Percentiles rank a stretch among this genome's conserved stretches.
phyloP scores from a whole-genome alignment of 2,329 filamentous ascomycete species.

The Mollisiaceae sp. region DNA sequence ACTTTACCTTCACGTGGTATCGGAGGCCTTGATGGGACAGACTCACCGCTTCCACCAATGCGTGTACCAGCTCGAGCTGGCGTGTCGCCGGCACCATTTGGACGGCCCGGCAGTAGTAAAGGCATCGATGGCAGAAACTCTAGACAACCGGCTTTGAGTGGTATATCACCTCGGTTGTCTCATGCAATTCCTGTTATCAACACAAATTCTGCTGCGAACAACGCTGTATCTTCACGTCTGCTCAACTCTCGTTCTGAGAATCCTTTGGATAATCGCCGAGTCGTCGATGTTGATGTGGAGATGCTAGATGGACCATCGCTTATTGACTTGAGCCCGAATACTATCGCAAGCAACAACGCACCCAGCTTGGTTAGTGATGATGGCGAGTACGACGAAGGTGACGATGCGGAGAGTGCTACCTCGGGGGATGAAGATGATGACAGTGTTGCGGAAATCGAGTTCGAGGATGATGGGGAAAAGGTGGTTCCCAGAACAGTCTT shows the following conservation, averaged over 20 bases:
- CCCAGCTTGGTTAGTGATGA: conserved; percentile 82
- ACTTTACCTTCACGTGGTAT: conserved; percentile 48
- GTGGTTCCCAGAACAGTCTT: conserved; percentile 37
- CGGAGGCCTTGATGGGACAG: conserved; percentile 44
- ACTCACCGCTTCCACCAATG: conserved; percentile 48
- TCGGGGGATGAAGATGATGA: conserved; percentile 60
- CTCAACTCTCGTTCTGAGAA: conserved; percentile 27
- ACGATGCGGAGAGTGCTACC: conserved; percentile 56
- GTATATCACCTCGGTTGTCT: conserved; percentile 47
- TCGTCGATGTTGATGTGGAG: conserved; percentile 42
- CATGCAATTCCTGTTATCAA: conserved; percentile 42
- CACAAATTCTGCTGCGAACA: conserved; percentile 33
- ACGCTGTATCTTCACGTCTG: conserved; percentile 27
- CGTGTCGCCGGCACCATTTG: conserved; percentile 54
- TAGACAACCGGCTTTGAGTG: conserved; percentile 44
- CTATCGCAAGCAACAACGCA: conserved; percentile 74
- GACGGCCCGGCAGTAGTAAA: conserved; percentile 63
- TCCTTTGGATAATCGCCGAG: conserved; percentile 23
- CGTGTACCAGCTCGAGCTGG: conserved; percentile 64
- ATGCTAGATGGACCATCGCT: conserved; percentile 59
- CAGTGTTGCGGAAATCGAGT: conserved; percentile 64
- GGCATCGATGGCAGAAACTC: conserved; percentile 46
- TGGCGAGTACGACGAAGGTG: conserved; percentile 76
- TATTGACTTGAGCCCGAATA: conserved; percentile 70
- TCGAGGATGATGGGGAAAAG: conserved; percentile 55